Base-by-base conservation (phyloP, 768 basidiomycete species). In the Suillus lakei region DNA sequence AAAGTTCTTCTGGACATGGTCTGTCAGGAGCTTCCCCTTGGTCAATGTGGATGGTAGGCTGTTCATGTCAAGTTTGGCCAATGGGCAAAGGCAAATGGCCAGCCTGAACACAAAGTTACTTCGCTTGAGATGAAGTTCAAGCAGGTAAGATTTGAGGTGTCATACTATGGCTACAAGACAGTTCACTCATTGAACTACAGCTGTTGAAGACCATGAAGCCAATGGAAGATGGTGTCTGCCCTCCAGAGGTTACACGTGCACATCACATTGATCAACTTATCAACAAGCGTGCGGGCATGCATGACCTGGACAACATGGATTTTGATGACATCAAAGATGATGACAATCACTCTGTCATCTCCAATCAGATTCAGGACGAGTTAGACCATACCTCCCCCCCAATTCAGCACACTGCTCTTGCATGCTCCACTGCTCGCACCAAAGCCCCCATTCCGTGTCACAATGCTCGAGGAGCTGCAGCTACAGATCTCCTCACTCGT, bases 81-180 rank as follows among this genome's bases (percentile, higher is more conserved):
- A 43, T 64, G 55, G 63, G 63, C 63, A 10, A 44, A 30, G 4
- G 50, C 8, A 15, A 34, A 55, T 16, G 12, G 4, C 2, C 44
- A 7, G 18, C 54, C 56, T 18, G 48, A 36, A 15, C 8, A 2
- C 13, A 53, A 58, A 28, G 13, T 38, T 1, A 26, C 23, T 48
- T 48, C 23, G 6, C 67, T 76, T 23, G 66, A 73, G 60, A 72
- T 66, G 1, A 74, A 72, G 65, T 76, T 64, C 56, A 75, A 73
- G 60, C 65, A 67, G 53, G 73, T 76, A 61, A 2, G 32, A n/a
- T n/a, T n/a, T n/a, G n/a, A n/a, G n/a, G n/a, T n/a, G n/a, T n/a
- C n/a, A n/a, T n/a, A n/a, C n/a, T n/a, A n/a, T n/a, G n/a, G n/a
- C n/a, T n/a, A n/a, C n/a, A n/a, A n/a, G n/a, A n/a, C n/a, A n/a